phyloP scores from a whole-genome alignment of 148 eudicot species.

The Vaccinium myrtillus region DNA sequence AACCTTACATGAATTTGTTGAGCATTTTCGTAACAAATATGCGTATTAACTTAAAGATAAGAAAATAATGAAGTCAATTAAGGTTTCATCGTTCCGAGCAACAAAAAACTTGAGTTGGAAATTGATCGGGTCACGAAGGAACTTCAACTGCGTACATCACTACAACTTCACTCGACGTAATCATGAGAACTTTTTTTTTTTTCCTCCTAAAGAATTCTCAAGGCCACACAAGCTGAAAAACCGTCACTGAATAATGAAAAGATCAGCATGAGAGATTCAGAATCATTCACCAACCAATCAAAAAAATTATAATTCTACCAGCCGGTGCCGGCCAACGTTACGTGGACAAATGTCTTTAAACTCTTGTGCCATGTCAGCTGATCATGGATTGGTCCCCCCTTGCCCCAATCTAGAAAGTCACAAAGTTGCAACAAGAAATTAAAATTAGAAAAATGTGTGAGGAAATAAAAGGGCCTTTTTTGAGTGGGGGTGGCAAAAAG shows the following conservation, averaged over 20 bases:
- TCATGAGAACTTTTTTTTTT: too few species aligned
- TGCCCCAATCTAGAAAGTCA: slow-evolving; percentile 14
- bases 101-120: not conserved
- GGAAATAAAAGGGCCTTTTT: not conserved
- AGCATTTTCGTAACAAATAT: not conserved
- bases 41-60: not conserved
- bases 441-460: too few species aligned
- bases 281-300: too few species aligned
- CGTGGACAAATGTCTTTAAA: not conserved
- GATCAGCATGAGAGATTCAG: not conserved
- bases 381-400: not conserved
- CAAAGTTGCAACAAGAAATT: not conserved
- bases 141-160: not conserved
- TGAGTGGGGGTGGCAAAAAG: slow-evolving; percentile 22
- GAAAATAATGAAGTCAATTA: not conserved
- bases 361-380: not conserved
- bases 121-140: not conserved
- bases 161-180: not conserved
- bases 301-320: not conserved
- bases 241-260: not conserved
- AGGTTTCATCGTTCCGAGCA: not conserved
- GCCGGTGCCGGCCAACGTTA: slow-evolving; percentile 1
- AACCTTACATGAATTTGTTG: not conserved
- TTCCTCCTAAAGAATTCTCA: not conserved
- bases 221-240: not conserved